A percentile compares a stretch with the other conserved stretches of the same genome.
These are phyloP conservation scores for Hydrangea macrophylla DNA, from an alignment of 148 eudicot genomes.

Conservation along the genomic window DNA sequence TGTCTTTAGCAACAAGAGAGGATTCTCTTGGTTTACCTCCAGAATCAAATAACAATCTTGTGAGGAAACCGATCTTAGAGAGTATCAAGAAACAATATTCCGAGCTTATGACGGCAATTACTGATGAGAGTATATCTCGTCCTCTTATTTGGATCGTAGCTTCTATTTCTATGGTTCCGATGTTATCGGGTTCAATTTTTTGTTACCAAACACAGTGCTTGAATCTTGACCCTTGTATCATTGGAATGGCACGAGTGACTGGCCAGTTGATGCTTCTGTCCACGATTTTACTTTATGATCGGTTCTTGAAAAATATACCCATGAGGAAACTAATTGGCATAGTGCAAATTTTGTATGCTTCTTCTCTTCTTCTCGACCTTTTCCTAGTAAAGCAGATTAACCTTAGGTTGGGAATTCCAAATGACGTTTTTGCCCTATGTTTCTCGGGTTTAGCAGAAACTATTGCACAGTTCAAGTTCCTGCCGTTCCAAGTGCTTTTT, in stretches of 20 bases:
- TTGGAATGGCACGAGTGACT: slow-evolving; percentile 74
- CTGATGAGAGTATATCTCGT: slow-evolving; percentile 37
- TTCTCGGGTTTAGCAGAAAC: slow-evolving; percentile 84
- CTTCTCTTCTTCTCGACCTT: slow-evolving; percentile 77
- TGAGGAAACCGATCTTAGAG: slow-evolving; percentile 24
- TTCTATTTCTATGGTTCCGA: slow-evolving; percentile 67
- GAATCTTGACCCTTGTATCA: slow-evolving; percentile 65
- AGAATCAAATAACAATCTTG: slow-evolving; percentile 11
- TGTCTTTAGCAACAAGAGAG: slow-evolving; percentile 48
- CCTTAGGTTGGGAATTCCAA: slow-evolving; percentile 56
- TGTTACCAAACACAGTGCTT: slow-evolving; percentile 85
- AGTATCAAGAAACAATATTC: slow-evolving; percentile 52
- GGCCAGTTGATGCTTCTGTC: slow-evolving; percentile 69
- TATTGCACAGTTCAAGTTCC: slow-evolving; percentile 60
- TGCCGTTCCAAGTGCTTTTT: slow-evolving; percentile 82
- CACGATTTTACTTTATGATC: slow-evolving; percentile 54
- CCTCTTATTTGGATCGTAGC: slow-evolving; percentile 75
- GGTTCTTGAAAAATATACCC: slow-evolving; percentile 50
- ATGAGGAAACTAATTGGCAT: slow-evolving; percentile 49
- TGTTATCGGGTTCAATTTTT: slow-evolving; percentile 75
- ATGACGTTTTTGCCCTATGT: slow-evolving; percentile 59
- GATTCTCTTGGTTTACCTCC: slow-evolving; percentile 59
- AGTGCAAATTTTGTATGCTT: slow-evolving; percentile 62
- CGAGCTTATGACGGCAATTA: slow-evolving; percentile 54
- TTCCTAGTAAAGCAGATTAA: slow-evolving; percentile 64